Percentiles rank a stretch among this genome's conserved stretches.
Conservation (phyloP, 768 basidiomycete species). For the Lactarius hengduanensis region DNA sequence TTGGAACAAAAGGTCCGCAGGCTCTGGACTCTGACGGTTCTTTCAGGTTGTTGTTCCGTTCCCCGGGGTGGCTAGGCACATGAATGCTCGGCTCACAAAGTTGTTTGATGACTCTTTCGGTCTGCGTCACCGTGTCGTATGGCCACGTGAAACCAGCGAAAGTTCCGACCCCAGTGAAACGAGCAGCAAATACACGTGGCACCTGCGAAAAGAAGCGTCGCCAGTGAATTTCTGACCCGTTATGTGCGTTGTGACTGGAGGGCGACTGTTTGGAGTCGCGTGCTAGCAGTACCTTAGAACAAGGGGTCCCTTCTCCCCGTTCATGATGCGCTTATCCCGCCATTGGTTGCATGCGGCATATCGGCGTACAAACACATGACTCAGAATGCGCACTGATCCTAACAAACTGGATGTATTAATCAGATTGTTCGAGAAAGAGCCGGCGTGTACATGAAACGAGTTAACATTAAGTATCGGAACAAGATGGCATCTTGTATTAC, state of each 20-base stretch:
- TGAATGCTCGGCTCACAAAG: neutral
- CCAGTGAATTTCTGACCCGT: neutral
- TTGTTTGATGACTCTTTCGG: neutral
- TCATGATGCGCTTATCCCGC: neutral
- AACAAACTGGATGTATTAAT: neutral
- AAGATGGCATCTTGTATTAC: neutral
- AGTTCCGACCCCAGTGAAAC: neutral
- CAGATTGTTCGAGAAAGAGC: neutral
- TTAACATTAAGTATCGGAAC: neutral
- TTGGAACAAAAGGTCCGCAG: neutral
- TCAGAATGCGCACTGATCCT: neutral
- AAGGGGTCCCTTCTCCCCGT: neutral
- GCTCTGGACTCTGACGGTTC: neutral
- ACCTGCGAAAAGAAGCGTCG: neutral
- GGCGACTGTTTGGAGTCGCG: neutral
- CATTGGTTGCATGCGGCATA: neutral
- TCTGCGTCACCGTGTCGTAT: neutral
- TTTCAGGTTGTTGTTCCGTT: neutral
- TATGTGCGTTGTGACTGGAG: neutral
- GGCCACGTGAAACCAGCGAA: neutral
- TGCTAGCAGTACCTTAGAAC: neutral
- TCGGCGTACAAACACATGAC: neutral
- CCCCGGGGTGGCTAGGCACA: neutral
- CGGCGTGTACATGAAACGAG: neutral
- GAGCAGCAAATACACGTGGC: neutral